A percentile compares a stretch with the other conserved stretches of the same genome.
Evolutionary conservation across 2,329 filamentous ascomycete genomes (phyloP).

Genomic region (Annulohypoxylon truncatum): DNA sequence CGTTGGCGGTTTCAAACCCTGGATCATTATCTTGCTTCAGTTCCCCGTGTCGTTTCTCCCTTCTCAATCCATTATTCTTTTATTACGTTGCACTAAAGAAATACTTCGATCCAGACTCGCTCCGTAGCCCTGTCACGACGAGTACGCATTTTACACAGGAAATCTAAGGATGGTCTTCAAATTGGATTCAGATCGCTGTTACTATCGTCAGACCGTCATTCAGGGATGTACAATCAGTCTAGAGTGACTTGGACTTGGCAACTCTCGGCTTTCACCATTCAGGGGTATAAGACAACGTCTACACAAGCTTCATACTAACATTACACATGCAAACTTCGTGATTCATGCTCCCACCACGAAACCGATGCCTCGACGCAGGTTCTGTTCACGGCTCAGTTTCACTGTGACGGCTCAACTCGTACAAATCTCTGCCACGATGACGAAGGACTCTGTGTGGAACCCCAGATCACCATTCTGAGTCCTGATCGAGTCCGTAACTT

Average conservation of each 20-base stretch:
- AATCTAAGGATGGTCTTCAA: neutral
- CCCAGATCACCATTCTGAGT: slow-evolving; percentile 1
- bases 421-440: slow-evolving; percentile 1
- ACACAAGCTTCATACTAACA: neutral
- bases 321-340: neutral
- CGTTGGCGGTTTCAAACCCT: too few relatives aligned
- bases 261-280: neutral
- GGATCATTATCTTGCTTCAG: too few relatives aligned
- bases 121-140: too few relatives aligned
- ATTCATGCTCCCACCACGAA: neutral
- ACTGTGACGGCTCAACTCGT: neutral
- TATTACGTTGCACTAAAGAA: too few relatives aligned
- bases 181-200: neutral
- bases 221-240: neutral
- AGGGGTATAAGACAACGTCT: neutral
- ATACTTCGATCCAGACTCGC: too few relatives aligned
- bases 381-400: neutral
- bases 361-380: neutral
- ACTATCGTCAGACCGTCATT: neutral
- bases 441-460: neutral
- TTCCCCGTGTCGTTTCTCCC: too few relatives aligned
- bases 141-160: neutral
- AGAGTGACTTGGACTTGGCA: neutral
- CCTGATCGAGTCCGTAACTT: neutral
- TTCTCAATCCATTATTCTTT: too few relatives aligned